A percentile compares a stretch with the other conserved stretches of the same genome.
Conservation (phyloP, 139 green algal genomes). For the Dunaliella primolecta region DNA sequence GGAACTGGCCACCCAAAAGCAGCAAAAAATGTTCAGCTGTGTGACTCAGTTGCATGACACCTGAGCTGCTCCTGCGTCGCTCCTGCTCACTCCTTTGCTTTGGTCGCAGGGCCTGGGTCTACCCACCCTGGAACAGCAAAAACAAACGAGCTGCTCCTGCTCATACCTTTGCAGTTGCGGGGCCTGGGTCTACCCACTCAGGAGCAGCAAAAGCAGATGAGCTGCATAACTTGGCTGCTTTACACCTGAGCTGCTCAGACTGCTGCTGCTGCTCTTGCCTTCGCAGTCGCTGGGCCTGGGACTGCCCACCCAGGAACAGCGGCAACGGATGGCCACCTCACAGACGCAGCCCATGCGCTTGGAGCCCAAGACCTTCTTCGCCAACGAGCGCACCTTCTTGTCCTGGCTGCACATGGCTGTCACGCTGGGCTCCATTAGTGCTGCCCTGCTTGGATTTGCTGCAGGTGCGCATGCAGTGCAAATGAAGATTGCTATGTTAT, state of each 20-base stretch:
- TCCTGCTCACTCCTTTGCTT: no score
- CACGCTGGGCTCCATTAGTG: conserved; percentile 76
- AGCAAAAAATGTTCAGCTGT: no score
- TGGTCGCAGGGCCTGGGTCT: no score
- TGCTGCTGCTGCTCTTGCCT: no score
- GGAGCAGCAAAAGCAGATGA: background rate
- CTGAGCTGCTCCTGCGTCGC: no score
- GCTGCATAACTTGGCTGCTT: background rate
- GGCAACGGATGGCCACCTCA: background rate
- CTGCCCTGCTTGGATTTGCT: conserved; percentile 74
- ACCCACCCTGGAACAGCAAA: no score
- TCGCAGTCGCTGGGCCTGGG: conserved; percentile 21
- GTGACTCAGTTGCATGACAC: no score
- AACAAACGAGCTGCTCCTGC: no score
- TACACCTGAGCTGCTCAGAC: no score
- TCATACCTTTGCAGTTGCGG: no score
- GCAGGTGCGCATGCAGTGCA: conserved; percentile 10
- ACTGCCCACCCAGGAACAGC: background rate
- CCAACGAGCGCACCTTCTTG: conserved; percentile 96
- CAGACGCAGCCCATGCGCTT: conserved; percentile 59
- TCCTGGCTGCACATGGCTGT: conserved; percentile 94
- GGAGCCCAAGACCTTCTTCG: conserved; percentile 96
- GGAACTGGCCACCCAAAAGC: no score
- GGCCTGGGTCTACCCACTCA: no score
- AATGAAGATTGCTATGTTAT: background rate